These are phyloP conservation scores for Talaromyces borbonicus DNA, from an alignment of 495 filamentous ascomycete species.

Conservation along the genomic window DNA sequence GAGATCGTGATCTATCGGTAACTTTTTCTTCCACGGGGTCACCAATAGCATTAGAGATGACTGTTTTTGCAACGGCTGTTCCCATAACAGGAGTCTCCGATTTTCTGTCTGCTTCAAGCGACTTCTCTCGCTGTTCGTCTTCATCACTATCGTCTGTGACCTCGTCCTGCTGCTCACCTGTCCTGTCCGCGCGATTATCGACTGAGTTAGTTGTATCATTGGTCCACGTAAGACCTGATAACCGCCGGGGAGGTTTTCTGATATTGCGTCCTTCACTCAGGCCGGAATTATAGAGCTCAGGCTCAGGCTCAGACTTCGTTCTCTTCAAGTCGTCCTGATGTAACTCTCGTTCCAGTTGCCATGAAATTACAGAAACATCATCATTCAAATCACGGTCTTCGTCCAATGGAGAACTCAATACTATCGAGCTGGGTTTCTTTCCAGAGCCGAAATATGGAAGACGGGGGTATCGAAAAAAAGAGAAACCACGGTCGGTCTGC, in stretches of 20 bases:
- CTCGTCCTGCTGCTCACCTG: background rate
- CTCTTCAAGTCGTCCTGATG: conserved; percentile 31
- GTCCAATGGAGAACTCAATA: conserved; percentile 16
- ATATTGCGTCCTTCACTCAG: conserved; percentile 25
- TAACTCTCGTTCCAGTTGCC: conserved; percentile 33
- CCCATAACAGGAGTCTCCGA: background rate
- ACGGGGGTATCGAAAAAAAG: conserved; percentile 4
- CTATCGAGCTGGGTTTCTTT: background rate
- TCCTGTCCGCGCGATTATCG: background rate
- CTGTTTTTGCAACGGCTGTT: background rate
- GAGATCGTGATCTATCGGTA: background rate
- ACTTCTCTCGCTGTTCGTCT: background rate
- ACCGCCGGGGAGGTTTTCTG: conserved; percentile 30
- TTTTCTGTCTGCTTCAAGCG: background rate
- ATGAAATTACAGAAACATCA: conserved; percentile 30
- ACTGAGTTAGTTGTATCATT: conserved; percentile 3
- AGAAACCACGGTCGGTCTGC: conserved; percentile 7
- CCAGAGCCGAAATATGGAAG: conserved; percentile 5
- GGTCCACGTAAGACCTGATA: conserved; percentile 25
- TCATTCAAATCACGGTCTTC: conserved; percentile 19
- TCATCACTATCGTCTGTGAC: background rate
- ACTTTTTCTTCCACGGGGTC: conserved; percentile 1
- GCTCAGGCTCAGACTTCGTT: conserved; percentile 22
- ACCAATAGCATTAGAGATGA: background rate
- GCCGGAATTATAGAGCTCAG: conserved; percentile 16